phyloP scores from a whole-genome alignment of 73 alveolate genomes.

The Effrenium voratum region DNA sequence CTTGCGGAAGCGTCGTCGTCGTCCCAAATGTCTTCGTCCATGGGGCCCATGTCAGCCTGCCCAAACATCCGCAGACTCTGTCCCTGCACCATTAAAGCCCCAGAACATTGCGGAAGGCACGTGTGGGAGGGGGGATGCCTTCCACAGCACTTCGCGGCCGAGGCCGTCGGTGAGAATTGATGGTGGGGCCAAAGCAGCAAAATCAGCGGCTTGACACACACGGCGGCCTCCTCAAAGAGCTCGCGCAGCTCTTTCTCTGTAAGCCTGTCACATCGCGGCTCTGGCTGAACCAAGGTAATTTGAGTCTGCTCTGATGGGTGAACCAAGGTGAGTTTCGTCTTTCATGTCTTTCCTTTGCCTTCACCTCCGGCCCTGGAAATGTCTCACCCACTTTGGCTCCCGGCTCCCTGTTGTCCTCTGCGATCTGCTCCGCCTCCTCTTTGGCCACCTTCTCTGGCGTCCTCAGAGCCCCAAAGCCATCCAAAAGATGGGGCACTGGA shows the following conservation, averaged over 20 bases:
- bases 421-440: neutral
- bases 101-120: neutral
- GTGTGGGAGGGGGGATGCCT: neutral
- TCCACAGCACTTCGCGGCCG: neutral
- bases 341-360: no score
- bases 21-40: constrained; percentile 35
- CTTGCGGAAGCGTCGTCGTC: no score
- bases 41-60: constrained; percentile 54
- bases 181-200: no score
- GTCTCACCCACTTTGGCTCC: neutral
- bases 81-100: no score
- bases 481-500: no score
- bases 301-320: no score
- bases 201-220: no score
- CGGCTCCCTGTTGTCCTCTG: constrained; percentile 47
- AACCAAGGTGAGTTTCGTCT: no score
- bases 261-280: no score
- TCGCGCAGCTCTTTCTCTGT: constrained; percentile 41
- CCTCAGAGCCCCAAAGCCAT: neutral
- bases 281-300: no score
- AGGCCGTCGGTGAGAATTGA: neutral
- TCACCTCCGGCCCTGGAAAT: no score
- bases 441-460: neutral
- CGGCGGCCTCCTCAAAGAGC: constrained; percentile 13
- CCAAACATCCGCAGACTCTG: neutral